These are phyloP conservation scores for Tympanopsis confertula DNA, from an alignment of 2,329 filamentous ascomycete species.

Conservation along the genomic window DNA sequence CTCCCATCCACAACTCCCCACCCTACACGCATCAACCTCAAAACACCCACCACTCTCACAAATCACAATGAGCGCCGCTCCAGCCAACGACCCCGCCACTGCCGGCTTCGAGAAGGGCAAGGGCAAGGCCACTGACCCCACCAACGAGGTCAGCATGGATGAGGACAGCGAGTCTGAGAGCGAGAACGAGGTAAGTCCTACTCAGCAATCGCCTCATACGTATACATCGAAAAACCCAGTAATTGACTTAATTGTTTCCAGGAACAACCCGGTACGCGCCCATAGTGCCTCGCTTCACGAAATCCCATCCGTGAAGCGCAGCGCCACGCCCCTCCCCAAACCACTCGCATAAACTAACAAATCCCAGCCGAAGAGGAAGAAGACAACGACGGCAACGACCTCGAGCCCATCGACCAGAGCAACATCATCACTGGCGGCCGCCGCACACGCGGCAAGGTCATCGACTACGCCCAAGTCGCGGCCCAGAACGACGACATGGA, in stretches of 20 bases:
- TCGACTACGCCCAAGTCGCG: neutral
- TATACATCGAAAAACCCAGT: too few species aligned
- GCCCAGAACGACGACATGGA: neutral
- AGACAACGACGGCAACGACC: neutral
- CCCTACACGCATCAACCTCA: neutral
- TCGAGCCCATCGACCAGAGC: neutral
- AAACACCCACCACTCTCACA: neutral
- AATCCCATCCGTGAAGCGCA: too few species aligned
- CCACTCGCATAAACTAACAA: too few species aligned
- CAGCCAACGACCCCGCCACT: neutral
- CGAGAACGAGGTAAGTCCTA: neutral
- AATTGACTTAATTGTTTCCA: too few species aligned
- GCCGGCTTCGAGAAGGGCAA: neutral
- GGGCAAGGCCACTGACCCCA: neutral
- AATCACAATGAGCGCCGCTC: neutral
- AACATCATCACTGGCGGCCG: neutral
- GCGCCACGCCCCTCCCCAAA: too few species aligned
- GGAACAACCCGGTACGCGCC: too few species aligned
- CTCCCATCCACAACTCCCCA: neutral
- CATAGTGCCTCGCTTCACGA: too few species aligned
- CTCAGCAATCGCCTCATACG: too few species aligned
- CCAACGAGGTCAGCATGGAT: neutral
- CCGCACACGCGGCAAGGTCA: constrained; percentile 1
- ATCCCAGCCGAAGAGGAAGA: neutral
- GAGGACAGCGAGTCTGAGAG: constrained; percentile 1